Conservation (phyloP, 129 eudicot genomes). For the Escallonia rubra region DNA sequence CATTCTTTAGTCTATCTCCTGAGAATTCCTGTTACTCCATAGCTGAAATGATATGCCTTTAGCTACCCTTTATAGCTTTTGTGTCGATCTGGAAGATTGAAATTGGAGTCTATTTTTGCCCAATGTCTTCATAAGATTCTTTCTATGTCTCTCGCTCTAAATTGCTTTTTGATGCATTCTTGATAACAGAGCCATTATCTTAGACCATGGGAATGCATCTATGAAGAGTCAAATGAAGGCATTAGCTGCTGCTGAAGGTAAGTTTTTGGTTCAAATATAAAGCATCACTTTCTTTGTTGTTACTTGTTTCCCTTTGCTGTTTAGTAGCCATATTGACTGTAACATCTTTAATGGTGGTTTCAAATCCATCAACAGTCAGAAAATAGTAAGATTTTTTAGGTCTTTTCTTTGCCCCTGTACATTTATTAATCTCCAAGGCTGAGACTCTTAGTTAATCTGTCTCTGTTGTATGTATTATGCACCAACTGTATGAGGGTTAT, state of each 20-base stretch:
- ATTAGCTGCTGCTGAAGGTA: slow-evolving; percentile 89
- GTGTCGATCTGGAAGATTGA: not conserved
- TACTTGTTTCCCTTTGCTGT: too few species aligned
- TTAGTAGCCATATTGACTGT: too few species aligned
- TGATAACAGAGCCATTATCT: slow-evolving; percentile 66
- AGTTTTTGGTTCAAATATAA: slow-evolving; percentile 12
- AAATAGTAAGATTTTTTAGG: too few species aligned
- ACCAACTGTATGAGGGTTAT: too few species aligned
- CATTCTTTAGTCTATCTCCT: too few species aligned
- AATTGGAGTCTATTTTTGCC: not conserved
- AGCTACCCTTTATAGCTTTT: not conserved
- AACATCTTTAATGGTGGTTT: too few species aligned
- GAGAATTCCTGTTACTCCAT: not conserved
- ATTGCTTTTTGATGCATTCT: not conserved
- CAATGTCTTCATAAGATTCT: not conserved
- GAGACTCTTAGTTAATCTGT: too few species aligned
- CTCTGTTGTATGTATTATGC: too few species aligned
- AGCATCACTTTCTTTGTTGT: not conserved
- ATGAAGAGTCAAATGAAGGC: slow-evolving; percentile 84
- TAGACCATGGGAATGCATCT: slow-evolving; percentile 78
- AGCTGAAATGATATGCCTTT: not conserved
- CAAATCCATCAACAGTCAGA: too few species aligned
- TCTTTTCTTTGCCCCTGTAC: too few species aligned
- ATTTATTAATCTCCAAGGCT: too few species aligned
- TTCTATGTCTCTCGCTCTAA: not conserved